These are phyloP conservation scores for Gossypium armourianum DNA, from an alignment of 441 rosid genomes.

Conservation along the genomic window DNA sequence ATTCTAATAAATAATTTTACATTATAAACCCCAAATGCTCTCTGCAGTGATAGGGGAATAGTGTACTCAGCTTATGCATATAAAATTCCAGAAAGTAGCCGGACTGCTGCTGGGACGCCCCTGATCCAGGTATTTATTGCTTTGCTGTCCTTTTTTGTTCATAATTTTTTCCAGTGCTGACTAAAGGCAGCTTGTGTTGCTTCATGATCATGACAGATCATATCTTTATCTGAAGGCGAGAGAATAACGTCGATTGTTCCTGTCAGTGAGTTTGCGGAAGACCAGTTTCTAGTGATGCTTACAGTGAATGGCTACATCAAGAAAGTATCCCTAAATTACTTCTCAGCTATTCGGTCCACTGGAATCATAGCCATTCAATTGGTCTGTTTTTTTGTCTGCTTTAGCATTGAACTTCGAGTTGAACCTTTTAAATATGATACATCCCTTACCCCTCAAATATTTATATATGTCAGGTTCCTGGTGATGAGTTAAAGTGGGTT, in stretches of 20 bases:
- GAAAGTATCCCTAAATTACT: constrained; percentile 66
- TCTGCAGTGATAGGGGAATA: constrained; percentile 68
- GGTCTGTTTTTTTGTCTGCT: constrained; percentile 36
- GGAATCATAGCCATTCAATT: constrained; percentile 92
- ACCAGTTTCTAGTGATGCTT: constrained; percentile 82
- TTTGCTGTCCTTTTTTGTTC: constrained; percentile 10
- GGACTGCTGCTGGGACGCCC: constrained; percentile 88
- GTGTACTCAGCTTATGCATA: constrained; percentile 93
- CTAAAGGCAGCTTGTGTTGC: constrained; percentile 11
- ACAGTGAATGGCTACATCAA: constrained; percentile 89
- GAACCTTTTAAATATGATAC: background rate
- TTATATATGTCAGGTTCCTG: constrained; percentile 56
- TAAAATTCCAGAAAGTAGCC: constrained; percentile 81
- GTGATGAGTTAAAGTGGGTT: constrained; percentile 92
- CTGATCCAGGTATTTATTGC: constrained; percentile 61
- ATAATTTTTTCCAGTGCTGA: constrained; percentile 9
- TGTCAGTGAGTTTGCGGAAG: constrained; percentile 68
- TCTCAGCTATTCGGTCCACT: constrained; percentile 81
- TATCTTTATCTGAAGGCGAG: constrained; percentile 79
- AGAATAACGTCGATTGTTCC: constrained; percentile 88
- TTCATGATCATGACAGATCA: constrained; percentile 43
- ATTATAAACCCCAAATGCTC: constrained; percentile 14
- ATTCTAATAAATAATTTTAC: background rate
- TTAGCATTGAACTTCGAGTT: background rate
- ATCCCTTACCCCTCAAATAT: constrained; percentile 11